Conservation (phyloP, 345 rosid genomes). For the Eutrema japonicum region DNA sequence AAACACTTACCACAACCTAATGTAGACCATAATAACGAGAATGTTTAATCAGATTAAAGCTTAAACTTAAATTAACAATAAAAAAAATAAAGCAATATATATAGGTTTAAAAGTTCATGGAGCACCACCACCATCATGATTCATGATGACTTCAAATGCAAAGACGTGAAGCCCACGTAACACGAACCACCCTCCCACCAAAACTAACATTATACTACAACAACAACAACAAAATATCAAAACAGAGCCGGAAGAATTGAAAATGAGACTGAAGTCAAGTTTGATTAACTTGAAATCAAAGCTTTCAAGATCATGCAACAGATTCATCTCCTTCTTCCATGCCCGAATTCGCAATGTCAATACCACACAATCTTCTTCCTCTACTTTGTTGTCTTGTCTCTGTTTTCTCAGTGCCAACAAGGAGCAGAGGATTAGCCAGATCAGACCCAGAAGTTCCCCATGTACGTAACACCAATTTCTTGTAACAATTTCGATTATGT, state of each 20-base stretch:
- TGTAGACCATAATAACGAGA: too few relatives aligned
- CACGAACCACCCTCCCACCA: slow-evolving; percentile 3
- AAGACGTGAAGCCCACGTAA: slow-evolving; percentile 42
- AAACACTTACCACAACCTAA: too few relatives aligned
- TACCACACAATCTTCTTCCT: slow-evolving; percentile 32
- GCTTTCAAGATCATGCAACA: slow-evolving; percentile 56
- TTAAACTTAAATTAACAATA: too few relatives aligned
- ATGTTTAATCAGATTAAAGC: too few relatives aligned
- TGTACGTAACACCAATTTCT: slow-evolving; percentile 16
- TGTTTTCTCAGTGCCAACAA: slow-evolving; percentile 32
- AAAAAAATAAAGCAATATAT: not conserved
- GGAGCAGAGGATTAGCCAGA: slow-evolving; percentile 44
- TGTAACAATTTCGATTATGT: not conserved
- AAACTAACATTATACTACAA: slow-evolving; percentile 4
- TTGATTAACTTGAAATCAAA: slow-evolving; percentile 57
- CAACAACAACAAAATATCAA: slow-evolving; percentile 5
- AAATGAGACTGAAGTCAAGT: slow-evolving; percentile 51
- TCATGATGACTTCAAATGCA: slow-evolving; percentile 19
- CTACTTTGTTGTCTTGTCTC: slow-evolving; percentile 35
- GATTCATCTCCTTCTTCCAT: slow-evolving; percentile 46
- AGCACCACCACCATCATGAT: slow-evolving; percentile 22
- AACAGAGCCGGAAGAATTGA: slow-evolving; percentile 13
- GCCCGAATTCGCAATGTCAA: slow-evolving; percentile 23
- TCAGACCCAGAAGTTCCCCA: slow-evolving; percentile 45
- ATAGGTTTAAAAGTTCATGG: slow-evolving; percentile 32